Conservation (phyloP, 495 filamentous ascomycete species). For the Haplographium delicatum region DNA sequence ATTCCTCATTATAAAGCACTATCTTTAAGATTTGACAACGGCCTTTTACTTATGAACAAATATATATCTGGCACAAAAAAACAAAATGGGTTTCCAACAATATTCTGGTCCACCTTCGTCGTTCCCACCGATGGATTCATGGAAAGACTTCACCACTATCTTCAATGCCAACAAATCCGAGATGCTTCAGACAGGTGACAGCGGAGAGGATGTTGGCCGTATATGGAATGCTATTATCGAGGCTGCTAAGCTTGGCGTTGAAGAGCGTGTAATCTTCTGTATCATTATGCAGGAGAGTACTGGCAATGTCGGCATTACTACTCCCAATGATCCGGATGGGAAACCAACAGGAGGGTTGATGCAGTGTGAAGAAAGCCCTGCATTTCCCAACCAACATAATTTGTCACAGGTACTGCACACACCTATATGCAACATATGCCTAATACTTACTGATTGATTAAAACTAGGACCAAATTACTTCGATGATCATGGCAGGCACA, state of each 20-base stretch:
- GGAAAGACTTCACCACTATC: constrained; percentile 34
- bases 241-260: constrained; percentile 30
- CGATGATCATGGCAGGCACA: constrained; percentile 33
- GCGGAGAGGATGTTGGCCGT: constrained; percentile 31
- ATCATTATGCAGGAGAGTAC: constrained; percentile 42
- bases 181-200: constrained; percentile 25
- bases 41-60: no score
- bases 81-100: constrained; percentile 11
- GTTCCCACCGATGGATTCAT: constrained; percentile 32
- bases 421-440: no score
- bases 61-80: no score
- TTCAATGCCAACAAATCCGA: constrained; percentile 30
- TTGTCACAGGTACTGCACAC: constrained; percentile 36
- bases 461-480: constrained; percentile 31
- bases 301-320: constrained; percentile 35
- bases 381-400: constrained; percentile 22
- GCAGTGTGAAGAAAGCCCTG: constrained; percentile 31
- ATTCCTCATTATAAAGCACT: no score
- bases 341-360: constrained; percentile 32
- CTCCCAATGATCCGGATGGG: constrained; percentile 21
- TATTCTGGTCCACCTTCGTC: constrained; percentile 31
- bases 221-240: constrained; percentile 32
- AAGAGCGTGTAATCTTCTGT: constrained; percentile 39
- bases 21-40: no score
- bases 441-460: no score